Conservation (phyloP, 805 yeast genomes). For the Suhomyces vadensis region DNA sequence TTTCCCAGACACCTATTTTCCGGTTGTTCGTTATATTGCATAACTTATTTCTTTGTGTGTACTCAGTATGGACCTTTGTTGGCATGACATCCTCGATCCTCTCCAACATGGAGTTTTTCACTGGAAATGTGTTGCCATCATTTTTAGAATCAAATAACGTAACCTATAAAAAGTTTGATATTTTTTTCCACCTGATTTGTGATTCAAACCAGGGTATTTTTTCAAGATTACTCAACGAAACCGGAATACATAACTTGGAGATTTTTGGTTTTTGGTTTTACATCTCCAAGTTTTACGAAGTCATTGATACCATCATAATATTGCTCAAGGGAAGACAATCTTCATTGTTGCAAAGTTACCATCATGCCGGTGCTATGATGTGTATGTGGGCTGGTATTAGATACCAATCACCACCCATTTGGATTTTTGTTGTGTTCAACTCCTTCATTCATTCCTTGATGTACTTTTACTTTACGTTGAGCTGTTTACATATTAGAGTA, state of each 20-base stretch:
- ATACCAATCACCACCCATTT: slow-evolving; percentile 70
- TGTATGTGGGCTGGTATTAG: slow-evolving; percentile 81
- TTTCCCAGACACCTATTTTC: slow-evolving; percentile 49
- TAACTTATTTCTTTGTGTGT: slow-evolving; percentile 60
- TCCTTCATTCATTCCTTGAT: slow-evolving; percentile 75
- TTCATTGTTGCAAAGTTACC: slow-evolving; percentile 68
- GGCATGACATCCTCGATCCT: slow-evolving; percentile 61
- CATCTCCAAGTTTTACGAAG: slow-evolving; percentile 70
- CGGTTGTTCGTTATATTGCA: slow-evolving; percentile 58
- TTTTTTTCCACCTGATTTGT: slow-evolving; percentile 64
- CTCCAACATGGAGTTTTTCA: slow-evolving; percentile 33
- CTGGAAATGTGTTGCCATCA: slow-evolving; percentile 15
- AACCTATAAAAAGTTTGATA: slow-evolving; percentile 29
- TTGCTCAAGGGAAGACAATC: slow-evolving; percentile 67
- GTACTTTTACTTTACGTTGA: slow-evolving; percentile 68
- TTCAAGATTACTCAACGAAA: slow-evolving; percentile 23
- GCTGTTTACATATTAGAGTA: slow-evolving; percentile 57
- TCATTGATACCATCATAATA: slow-evolving; percentile 66
- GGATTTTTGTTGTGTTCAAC: slow-evolving; percentile 79
- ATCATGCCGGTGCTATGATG: slow-evolving; percentile 78
- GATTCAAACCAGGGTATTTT: slow-evolving; percentile 62
- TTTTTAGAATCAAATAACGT: slow-evolving; percentile 6
- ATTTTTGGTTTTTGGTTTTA: slow-evolving; percentile 68
- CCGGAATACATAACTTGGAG: slow-evolving; percentile 41
- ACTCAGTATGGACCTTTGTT: slow-evolving; percentile 68